phyloP scores from a whole-genome alignment of 108 stramenopile species.

The Cylindrotheca closterium region DNA sequence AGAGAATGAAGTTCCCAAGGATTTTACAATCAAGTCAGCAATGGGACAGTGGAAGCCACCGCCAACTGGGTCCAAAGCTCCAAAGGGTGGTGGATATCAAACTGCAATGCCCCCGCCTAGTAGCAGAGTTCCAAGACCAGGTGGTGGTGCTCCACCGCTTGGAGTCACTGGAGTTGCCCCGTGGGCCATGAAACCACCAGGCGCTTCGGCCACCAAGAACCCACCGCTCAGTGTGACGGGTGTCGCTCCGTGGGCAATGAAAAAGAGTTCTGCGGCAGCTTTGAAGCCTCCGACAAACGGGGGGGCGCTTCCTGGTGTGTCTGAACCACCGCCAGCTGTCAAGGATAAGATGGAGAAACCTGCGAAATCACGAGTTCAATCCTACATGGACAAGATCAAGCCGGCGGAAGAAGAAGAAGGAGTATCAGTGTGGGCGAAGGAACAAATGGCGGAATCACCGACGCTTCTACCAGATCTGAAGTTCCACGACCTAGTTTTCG shows the following conservation, averaged over 20 bases:
- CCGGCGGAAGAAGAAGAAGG: slow-evolving; percentile 52
- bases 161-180: slow-evolving; percentile 80
- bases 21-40: slow-evolving; percentile 54
- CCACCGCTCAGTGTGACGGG: slow-evolving; percentile 62
- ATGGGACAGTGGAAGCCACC: slow-evolving; percentile 75
- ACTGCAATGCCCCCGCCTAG: slow-evolving; percentile 24
- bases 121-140: slow-evolving; percentile 6
- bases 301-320: slow-evolving; percentile 1
- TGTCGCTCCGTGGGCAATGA: slow-evolving; percentile 67
- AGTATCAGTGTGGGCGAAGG: slow-evolving; percentile 70
- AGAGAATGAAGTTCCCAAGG: slow-evolving; percentile 2
- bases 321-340: slow-evolving; percentile 5
- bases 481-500: slow-evolving; percentile 98
- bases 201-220: slow-evolving; percentile 16
- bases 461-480: slow-evolving; percentile 86
- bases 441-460: slow-evolving; percentile 77
- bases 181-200: slow-evolving; percentile 43
- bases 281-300: background rate
- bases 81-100: background rate
- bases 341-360: background rate
- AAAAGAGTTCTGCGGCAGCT: background rate
- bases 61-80: background rate
- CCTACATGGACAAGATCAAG: slow-evolving; percentile 65
- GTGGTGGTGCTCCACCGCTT: slow-evolving; percentile 42
- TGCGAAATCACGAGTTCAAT: slow-evolving; percentile 2